Conservation (phyloP, 2,329 filamentous ascomycete genomes). For the Colletotrichum neosansevieriae region DNA sequence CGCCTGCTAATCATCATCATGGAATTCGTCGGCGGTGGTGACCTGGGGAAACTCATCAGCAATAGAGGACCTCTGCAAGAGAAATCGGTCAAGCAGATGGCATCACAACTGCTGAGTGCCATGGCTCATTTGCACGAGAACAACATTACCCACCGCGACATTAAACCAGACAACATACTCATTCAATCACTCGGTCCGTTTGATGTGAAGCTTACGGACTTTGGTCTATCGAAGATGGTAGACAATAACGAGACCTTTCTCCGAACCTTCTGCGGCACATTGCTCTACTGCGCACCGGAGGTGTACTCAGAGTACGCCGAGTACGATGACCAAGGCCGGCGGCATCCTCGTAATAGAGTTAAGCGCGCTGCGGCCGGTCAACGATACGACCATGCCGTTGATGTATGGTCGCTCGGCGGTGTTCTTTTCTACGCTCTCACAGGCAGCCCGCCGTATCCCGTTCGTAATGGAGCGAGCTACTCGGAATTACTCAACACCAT, state of each 20-base stretch:
- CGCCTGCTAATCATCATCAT: conserved; percentile 96
- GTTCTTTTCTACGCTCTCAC: conserved; percentile 92
- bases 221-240: conserved; percentile 95
- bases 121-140: conserved; percentile 87
- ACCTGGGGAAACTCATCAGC: conserved; percentile 80
- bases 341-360: conserved; percentile 72
- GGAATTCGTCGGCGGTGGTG: conserved; percentile 88
- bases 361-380: conserved; percentile 66
- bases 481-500: conserved; percentile 86
- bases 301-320: conserved; percentile 83
- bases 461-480: conserved; percentile 79
- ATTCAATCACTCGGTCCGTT: conserved; percentile 80
- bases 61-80: conserved; percentile 75
- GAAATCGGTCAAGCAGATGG: conserved; percentile 75
- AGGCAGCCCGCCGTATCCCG: conserved; percentile 82
- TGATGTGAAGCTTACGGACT: conserved; percentile 92
- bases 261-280: conserved; percentile 94
- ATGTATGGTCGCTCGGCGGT: conserved; percentile 96
- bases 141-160: conserved; percentile 96
- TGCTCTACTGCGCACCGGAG: conserved; percentile 96
- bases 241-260: conserved; percentile 91
- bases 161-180: conserved; percentile 98
- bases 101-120: conserved; percentile 82
- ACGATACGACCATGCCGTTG: conserved; percentile 90
- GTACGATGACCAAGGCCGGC: conserved; percentile 77